Evolutionary conservation across 1,284 basidiomycete genomes (phyloP).

Genomic region (Termitomyces sp.): DNA sequence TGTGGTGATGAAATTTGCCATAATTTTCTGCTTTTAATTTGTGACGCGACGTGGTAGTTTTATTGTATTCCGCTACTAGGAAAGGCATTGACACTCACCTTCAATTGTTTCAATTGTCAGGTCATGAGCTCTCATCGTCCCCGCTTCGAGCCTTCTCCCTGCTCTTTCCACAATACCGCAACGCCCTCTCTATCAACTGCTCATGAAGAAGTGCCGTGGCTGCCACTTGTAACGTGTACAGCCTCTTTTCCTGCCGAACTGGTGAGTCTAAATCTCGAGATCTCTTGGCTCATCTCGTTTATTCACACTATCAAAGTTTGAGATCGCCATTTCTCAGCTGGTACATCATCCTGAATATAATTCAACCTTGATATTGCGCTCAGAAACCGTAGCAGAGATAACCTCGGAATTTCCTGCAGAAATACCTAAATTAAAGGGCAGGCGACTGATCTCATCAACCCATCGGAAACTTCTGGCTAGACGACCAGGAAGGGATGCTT

Average conservation of each 20-base stretch:
- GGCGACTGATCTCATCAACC: slow-evolving; percentile 40
- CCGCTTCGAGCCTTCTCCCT: slow-evolving; percentile 16
- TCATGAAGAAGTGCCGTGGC: slow-evolving; percentile 18
- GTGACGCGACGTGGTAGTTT: neutral
- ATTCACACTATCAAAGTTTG: slow-evolving; percentile 45
- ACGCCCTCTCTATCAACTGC: slow-evolving; percentile 1
- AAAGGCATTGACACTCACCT: neutral
- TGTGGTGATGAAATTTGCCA: too few relatives aligned
- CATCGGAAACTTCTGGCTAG: slow-evolving; percentile 65
- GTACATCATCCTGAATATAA: slow-evolving; percentile 81
- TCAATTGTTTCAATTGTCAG: neutral
- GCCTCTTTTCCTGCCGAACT: slow-evolving; percentile 30
- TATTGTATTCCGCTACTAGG: too few relatives aligned
- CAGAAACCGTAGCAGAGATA: slow-evolving; percentile 54
- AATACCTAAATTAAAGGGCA: slow-evolving; percentile 37
- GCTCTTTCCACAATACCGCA: neutral
- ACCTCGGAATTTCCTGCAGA: slow-evolving; percentile 29
- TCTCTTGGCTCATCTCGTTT: neutral
- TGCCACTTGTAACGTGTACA: slow-evolving; percentile 27
- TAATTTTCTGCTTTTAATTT: too few relatives aligned
- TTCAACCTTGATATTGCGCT: slow-evolving; percentile 75
- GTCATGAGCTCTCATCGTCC: slow-evolving; percentile 12
- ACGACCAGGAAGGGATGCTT: slow-evolving; percentile 62
- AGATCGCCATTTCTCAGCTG: slow-evolving; percentile 56
- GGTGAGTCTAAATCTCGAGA: slow-evolving; percentile 17